Evolutionary conservation across 192 early-diverging fungal genomes (phyloP).

Genomic region (Jimgerdemannia flammicorona): DNA sequence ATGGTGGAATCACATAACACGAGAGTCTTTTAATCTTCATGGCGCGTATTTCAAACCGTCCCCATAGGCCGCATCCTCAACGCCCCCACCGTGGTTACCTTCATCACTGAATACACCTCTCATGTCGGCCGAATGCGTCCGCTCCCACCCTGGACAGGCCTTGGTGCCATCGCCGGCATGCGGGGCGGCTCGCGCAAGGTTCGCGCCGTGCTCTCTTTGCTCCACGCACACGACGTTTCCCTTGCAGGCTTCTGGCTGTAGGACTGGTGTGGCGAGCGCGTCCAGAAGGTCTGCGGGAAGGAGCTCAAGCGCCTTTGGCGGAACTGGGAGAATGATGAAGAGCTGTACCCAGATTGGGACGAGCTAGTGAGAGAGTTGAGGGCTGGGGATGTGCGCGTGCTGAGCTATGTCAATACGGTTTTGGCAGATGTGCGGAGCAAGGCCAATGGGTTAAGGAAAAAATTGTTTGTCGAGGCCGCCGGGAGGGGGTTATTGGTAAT

Average conservation of each 20-base stretch:
- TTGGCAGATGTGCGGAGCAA: conserved; percentile 23
- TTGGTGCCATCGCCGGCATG: conserved; percentile 12
- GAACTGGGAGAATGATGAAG: conserved; percentile 37
- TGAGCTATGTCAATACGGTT: conserved; percentile 34
- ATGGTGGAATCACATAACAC: too few relatives aligned
- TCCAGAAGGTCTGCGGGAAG: conserved; percentile 15
- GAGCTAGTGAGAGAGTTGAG: conserved; percentile 13
- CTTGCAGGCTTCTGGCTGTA: conserved; percentile 30
- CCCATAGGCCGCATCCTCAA: conserved; percentile 29
- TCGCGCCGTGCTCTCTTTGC: conserved; percentile 12
- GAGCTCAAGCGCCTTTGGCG: conserved; percentile 31
- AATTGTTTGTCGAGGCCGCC: conserved; percentile 30
- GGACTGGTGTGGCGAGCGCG: conserved; percentile 34
- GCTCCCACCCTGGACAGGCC: conserved; percentile 31
- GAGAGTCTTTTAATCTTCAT: neutral
- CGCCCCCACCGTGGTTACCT: conserved; percentile 25
- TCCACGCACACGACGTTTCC: conserved; percentile 15
- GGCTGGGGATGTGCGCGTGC: conserved; percentile 10
- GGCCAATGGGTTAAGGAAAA: conserved; percentile 4
- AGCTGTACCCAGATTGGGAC: conserved; percentile 27
- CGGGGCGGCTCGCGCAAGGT: conserved; percentile 35
- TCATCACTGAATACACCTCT: conserved; percentile 32
- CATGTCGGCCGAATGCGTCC: conserved; percentile 31
- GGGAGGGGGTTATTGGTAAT: conserved; percentile 22
- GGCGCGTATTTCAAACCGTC: neutral